These are phyloP conservation scores for Spergularia azorica DNA, from an alignment of 179 eudicot species.

Conservation along the genomic window DNA sequence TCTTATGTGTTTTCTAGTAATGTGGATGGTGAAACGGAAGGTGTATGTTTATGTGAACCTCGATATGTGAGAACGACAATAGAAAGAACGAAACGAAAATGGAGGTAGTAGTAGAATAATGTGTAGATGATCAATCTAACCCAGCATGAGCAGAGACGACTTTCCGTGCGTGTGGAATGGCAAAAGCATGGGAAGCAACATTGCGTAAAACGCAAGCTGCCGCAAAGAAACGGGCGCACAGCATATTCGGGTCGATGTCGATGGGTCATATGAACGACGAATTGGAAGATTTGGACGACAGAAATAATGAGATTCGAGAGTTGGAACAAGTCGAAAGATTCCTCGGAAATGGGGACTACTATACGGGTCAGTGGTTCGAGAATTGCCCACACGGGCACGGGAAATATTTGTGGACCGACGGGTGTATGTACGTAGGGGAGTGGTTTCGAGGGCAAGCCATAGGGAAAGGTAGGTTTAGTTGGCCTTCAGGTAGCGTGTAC, in stretches of 20 bases:
- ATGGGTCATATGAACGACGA: slow-evolving; percentile 72
- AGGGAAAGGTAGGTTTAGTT: slow-evolving; percentile 87
- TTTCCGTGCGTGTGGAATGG: slow-evolving; percentile 39
- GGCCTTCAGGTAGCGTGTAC: slow-evolving; percentile 91
- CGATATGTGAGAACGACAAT: not conserved
- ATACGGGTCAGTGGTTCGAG: slow-evolving; percentile 73
- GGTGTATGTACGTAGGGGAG: slow-evolving; percentile 93
- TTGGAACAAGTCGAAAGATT: slow-evolving; percentile 44
- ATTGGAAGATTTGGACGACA: slow-evolving; percentile 31
- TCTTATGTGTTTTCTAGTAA: too few species aligned
- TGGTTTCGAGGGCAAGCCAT: slow-evolving; percentile 72
- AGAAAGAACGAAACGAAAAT: not conserved
- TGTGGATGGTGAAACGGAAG: too few species aligned
- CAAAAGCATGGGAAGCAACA: slow-evolving; percentile 91
- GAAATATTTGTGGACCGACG: slow-evolving; percentile 83
- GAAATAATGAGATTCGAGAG: slow-evolving; percentile 16
- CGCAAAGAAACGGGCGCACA: slow-evolving; percentile 66
- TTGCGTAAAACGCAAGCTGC: slow-evolving; percentile 59
- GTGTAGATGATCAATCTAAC: slow-evolving; percentile 1
- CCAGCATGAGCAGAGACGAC: slow-evolving; percentile 27
- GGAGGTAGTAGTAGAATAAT: slow-evolving; percentile 8
- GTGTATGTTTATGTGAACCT: too few species aligned
- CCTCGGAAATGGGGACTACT: slow-evolving; percentile 76
- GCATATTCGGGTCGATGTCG: slow-evolving; percentile 74
- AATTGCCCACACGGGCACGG: slow-evolving; percentile 81